These are phyloP conservation scores for Excoecaria cochinchinensis DNA, from an alignment of 345 rosid species.

Conservation along the genomic window DNA sequence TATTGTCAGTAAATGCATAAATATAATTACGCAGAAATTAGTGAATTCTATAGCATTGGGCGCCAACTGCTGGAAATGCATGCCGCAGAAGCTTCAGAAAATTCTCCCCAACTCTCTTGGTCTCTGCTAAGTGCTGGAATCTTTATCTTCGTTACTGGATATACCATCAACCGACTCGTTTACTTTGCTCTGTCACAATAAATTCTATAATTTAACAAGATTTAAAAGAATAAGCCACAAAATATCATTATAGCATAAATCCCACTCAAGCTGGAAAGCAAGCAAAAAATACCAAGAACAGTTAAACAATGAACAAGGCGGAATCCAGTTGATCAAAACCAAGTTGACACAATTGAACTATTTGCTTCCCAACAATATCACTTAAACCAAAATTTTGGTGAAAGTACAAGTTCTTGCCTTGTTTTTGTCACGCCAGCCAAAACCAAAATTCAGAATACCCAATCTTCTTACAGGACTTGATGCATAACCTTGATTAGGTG, in stretches of 20 bases:
- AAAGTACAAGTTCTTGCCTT: constrained; percentile 53
- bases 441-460: constrained; percentile 53
- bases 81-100: neutral
- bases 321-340: neutral
- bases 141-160: constrained; percentile 25
- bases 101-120: neutral
- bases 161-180: constrained; percentile 28
- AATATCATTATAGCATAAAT: too few relatives aligned
- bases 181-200: constrained; percentile 35
- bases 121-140: constrained; percentile 22
- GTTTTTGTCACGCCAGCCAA: constrained; percentile 77
- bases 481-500: constrained; percentile 28
- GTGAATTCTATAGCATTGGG: neutral
- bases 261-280: neutral
- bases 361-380: neutral
- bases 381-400: neutral
- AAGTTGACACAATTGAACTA: neutral
- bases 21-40: neutral
- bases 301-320: neutral
- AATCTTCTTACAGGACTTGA: constrained; percentile 50
- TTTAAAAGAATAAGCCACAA: neutral
- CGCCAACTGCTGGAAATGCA: neutral
- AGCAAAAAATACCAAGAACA: neutral
- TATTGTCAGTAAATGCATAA: neutral
- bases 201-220: constrained; percentile 9